These are phyloP conservation scores for Entophlyctis luteolus DNA, from an alignment of 192 early-diverging fungal genomes.

Conservation along the genomic window DNA sequence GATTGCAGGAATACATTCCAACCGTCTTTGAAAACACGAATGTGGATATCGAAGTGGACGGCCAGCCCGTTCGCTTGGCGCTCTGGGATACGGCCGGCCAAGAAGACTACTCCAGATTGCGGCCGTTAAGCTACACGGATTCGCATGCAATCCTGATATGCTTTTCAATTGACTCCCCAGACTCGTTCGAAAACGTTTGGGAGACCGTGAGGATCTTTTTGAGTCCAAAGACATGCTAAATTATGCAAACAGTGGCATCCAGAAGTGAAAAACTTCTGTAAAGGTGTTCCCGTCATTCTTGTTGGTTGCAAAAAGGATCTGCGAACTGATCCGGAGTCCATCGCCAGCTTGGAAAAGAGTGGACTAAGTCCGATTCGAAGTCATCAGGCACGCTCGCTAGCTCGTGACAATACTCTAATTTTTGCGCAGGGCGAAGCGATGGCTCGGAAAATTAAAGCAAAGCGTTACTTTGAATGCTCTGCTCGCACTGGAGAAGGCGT, in stretches of 20 bases:
- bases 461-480: slow-evolving; percentile 80
- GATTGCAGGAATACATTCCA: slow-evolving; percentile 45
- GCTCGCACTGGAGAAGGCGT: slow-evolving; percentile 70
- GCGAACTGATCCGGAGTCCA: slow-evolving; percentile 30
- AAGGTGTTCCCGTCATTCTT: slow-evolving; percentile 70
- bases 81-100: slow-evolving; percentile 95
- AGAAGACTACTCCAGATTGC: slow-evolving; percentile 88
- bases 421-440: no score
- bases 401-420: no score
- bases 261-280: slow-evolving; percentile 77
- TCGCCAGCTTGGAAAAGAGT: slow-evolving; percentile 29
- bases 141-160: slow-evolving; percentile 85
- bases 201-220: slow-evolving; percentile 35
- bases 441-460: slow-evolving; percentile 74
- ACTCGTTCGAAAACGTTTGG: slow-evolving; percentile 84
- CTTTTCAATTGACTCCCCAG: slow-evolving; percentile 79
- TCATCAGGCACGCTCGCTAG: no score
- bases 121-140: slow-evolving; percentile 82
- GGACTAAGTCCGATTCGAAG: no score
- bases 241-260: slow-evolving; percentile 75
- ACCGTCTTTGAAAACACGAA: slow-evolving; percentile 84
- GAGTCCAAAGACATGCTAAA: no score
- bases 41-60: slow-evolving; percentile 72
- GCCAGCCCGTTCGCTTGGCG: slow-evolving; percentile 72
- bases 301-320: slow-evolving; percentile 54